Percentiles rank a stretch among this genome's conserved stretches.
These are phyloP conservation scores for Inosperma sp. DNA, from an alignment of 768 basidiomycete genomes.

Conservation along the genomic window DNA sequence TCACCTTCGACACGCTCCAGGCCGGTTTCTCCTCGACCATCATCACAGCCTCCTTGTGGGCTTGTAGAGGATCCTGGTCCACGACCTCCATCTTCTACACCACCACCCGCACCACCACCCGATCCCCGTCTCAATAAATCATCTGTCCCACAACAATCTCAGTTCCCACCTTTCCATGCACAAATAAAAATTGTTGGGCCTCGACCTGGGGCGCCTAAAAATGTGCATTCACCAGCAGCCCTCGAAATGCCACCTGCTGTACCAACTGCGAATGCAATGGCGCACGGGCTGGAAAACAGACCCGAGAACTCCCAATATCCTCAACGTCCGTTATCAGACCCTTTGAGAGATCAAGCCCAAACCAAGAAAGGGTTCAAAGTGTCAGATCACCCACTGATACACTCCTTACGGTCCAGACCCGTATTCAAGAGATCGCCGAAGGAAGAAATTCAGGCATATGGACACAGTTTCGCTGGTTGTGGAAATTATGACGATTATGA, in stretches of 20 bases:
- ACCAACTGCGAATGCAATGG: conserved; percentile 21
- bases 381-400: conserved; percentile 22
- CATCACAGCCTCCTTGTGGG: conserved; percentile 9
- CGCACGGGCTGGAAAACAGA: conserved; percentile 12
- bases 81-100: conserved; percentile 29
- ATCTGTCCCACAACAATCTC: conserved; percentile 15
- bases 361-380: conserved; percentile 21
- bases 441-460: conserved; percentile 66
- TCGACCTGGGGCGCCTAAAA: conserved; percentile 44
- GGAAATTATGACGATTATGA: conserved; percentile 74
- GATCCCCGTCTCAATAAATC: conserved; percentile 24
- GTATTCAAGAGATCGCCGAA: conserved; percentile 50
- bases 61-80: conserved; percentile 12
- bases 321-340: conserved; percentile 4
- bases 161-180: conserved; percentile 31
- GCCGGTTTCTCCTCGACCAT: conserved; percentile 18
- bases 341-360: conserved; percentile 1
- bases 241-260: conserved; percentile 15
- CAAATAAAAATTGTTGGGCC: conserved; percentile 43
- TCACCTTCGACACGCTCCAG: conserved; percentile 18
- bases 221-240: conserved; percentile 38
- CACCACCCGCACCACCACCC: conserved; percentile 22
- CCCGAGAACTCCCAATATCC: conserved; percentile 7
- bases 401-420: conserved; percentile 34
- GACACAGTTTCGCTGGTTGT: conserved; percentile 62